Base-by-base conservation (phyloP, 177 flowering plant species). In the Tripterygium wilfordii region DNA sequence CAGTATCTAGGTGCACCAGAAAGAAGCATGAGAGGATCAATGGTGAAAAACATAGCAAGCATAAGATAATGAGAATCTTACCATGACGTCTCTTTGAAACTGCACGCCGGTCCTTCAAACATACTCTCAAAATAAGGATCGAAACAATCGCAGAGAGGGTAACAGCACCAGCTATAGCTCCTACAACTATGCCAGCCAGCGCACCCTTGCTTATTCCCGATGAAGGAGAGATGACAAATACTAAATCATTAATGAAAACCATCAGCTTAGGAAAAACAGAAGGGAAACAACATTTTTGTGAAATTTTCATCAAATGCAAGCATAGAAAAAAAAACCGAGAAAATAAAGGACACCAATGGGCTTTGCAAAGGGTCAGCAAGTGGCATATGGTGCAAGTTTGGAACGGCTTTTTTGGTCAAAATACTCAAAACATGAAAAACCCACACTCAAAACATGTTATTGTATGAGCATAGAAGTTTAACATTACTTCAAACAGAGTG, bases 191-290 rank as follows among this genome's bases (percentile, higher is more conserved):
- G 13, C 79, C 91, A 60, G 42, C 78, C 27, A 78, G 2, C 18
- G 65, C 75, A n/a, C 73, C 84, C 28, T 58, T 80, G 65, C 79
- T 66, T 44, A 78, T 30, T 22, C 77, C 70, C 8, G 72, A 49
- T 7, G 36, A 51, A 53, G 52, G 15, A 58, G 62, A 14, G 12
- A 23, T 14, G 14, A 10, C 10, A 53, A 39, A 8, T 27, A 16
- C 79, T 68, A 69, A 36, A 42, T 53, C 46, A 61, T 28, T 36
- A 56, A 18, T 46, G 22, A 51, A 44, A 63, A 8, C 3, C 20
- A 27, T 39, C 13, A 49, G 8, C 7, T 0, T 37, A 25, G 15
- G 42, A 13, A 38, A 21, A 36, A 36, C 31, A 50, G 1, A 28
- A 5, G 1, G 9, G 22, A 21, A 19, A 32, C 10, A 33, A 21